Base-by-base conservation (phyloP, 148 eudicot species). In the Rhododendron ovatum region DNA sequence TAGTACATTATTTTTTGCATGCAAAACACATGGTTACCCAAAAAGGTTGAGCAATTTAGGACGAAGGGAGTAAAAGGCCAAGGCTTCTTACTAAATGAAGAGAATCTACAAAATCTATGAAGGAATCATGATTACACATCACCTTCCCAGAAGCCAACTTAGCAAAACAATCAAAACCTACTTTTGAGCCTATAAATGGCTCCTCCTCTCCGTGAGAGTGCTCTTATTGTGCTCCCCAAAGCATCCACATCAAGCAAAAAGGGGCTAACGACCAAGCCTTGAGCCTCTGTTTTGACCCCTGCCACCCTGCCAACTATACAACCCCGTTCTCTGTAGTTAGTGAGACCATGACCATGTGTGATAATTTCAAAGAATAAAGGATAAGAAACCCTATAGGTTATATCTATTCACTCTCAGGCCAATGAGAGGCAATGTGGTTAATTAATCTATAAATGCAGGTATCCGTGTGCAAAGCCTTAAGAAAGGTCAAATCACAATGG, bases 381-480 rank as follows among this genome's bases (percentile, higher is more conserved):
- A 24, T 78, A 30, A 51, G 28, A 53, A 51, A 7, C 39, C 28
- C 17, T 81, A 20, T 18, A 55, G 48, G 17, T 51, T 48, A 18
- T 47, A 20, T 47, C 45, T 47, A 47, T 55, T 73, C 5, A 28
- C 39, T 37, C 75, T 5, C 33, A 18, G 53, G 28, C 47, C 67
- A 30, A 48, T 59, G 55, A 50, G 11, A 50, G 33, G 6, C 75
- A 69, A 61, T 39, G 33, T 63, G 50, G 51, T 61, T 63, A 84
- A 84, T 73, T 41, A 41, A 63, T 75, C 85, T 77, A 88, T 81
- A 41, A 33, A 67, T 89, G 91, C 92, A 97, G 99, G 99, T 82
- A 94, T 97, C 79, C 98, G 98, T 89, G 98, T 97, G 88, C 99
- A 97, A 90, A 97, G 98, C 92, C 94, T 94, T 81, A 92, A 95